Percentiles rank a stretch among this genome's conserved stretches.
Conservation (phyloP, 1,284 basidiomycete species). For the Coniferiporia sulphurascens region DNA sequence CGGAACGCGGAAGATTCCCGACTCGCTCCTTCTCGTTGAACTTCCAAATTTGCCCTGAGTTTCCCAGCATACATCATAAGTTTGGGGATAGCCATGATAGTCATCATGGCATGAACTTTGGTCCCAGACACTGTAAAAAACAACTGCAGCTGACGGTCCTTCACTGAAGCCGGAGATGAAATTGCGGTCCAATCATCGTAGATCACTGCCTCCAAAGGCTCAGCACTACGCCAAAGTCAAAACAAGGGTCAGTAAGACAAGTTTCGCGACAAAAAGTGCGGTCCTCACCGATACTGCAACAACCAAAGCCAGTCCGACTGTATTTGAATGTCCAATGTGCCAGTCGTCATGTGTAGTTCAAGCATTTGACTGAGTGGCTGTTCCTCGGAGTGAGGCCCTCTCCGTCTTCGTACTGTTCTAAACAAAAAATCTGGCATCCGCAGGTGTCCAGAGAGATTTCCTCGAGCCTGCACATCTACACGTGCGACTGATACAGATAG, state of each 20-base stretch:
- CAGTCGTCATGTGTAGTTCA: conserved; percentile 72
- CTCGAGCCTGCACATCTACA: conserved; percentile 58
- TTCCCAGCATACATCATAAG: conserved; percentile 67
- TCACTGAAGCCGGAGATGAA: conserved; percentile 34
- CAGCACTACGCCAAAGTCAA: conserved; percentile 47
- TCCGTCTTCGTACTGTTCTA: conserved; percentile 59
- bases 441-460: conserved; percentile 71
- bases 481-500: conserved; percentile 64
- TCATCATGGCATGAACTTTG: conserved; percentile 65
- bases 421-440: conserved; percentile 71
- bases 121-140: conserved; percentile 74
- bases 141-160: conserved; percentile 60
- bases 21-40: conserved; percentile 69
- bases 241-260: neutral
- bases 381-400: conserved; percentile 27
- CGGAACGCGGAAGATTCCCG: conserved; percentile 71
- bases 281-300: conserved; percentile 69
- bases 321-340: conserved; percentile 59
- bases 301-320: conserved; percentile 77
- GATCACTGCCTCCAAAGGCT: conserved; percentile 71
- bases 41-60: conserved; percentile 66
- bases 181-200: conserved; percentile 78
- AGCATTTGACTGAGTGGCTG: conserved; percentile 49
- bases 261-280: neutral
- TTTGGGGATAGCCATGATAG: conserved; percentile 71